These are phyloP conservation scores for Fusarium vanettenii DNA, from an alignment of 2,329 filamentous ascomycete species.

Conservation along the genomic window DNA sequence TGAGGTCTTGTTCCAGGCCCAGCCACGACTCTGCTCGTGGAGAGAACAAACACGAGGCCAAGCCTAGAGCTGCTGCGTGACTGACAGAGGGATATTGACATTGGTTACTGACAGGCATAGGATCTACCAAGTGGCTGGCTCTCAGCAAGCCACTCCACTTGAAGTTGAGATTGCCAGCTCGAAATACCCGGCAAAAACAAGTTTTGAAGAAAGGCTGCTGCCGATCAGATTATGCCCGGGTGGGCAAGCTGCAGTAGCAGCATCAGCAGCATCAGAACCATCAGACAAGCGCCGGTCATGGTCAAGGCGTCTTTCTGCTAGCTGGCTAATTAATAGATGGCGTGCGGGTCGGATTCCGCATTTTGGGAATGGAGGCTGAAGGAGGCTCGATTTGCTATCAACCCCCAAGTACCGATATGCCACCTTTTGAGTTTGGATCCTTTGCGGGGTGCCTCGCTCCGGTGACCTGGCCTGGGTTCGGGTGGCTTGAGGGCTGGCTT, in stretches of 20 bases:
- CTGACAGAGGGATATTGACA: background rate
- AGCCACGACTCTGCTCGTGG: background rate
- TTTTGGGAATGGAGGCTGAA: constrained; percentile 22
- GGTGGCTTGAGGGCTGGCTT: constrained; percentile 21
- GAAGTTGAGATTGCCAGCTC: background rate
- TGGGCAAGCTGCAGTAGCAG: background rate
- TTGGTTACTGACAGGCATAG: background rate
- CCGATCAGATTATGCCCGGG: background rate
- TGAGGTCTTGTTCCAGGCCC: background rate
- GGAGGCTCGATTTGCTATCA: background rate
- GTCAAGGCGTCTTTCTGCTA: background rate
- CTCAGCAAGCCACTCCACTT: background rate
- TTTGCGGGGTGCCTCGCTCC: constrained; percentile 8
- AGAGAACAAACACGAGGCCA: background rate
- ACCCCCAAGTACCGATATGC: background rate
- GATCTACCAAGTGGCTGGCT: background rate
- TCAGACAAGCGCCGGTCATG: background rate
- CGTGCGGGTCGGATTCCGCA: background rate
- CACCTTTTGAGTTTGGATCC: constrained; percentile 12
- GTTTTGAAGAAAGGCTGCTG: background rate
- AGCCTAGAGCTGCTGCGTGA: background rate
- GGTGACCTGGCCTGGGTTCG: constrained; percentile 7
- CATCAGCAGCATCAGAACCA: background rate
- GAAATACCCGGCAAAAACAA: background rate
- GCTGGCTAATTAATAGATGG: background rate